A percentile compares a stretch with the other conserved stretches of the same genome.
phyloP scores from a whole-genome alignment of 257 asterid species.

The Solanum tarijense region DNA sequence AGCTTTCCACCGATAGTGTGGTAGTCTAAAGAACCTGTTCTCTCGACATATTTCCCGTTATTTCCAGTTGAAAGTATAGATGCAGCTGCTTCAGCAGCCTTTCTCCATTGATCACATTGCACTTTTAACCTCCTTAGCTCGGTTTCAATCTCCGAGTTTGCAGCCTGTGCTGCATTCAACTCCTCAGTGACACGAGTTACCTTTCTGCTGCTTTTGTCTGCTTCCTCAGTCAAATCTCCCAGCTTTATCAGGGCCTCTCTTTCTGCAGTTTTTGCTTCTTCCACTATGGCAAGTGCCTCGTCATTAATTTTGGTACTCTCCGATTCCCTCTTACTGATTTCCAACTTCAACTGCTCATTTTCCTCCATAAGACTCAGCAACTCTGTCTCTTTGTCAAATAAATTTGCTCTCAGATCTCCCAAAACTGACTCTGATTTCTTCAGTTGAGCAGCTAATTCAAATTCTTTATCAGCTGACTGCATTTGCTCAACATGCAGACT shows the following conservation, averaged over 20 bases:
- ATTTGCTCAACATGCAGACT: slow-evolving; percentile 8
- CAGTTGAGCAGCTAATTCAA: slow-evolving; percentile 19
- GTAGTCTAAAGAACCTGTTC: slow-evolving; percentile 49
- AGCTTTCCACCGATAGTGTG: slow-evolving; percentile 57
- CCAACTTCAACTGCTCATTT: slow-evolving; percentile 51
- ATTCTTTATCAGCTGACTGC: slow-evolving; percentile 12
- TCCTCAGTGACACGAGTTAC: slow-evolving; percentile 42
- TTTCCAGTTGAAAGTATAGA: slow-evolving; percentile 62
- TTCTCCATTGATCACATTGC: slow-evolving; percentile 95
- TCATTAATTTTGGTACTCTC: slow-evolving; percentile 24
- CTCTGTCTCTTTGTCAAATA: slow-evolving; percentile 39
- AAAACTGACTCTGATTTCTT: slow-evolving; percentile 24
- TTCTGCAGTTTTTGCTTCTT: slow-evolving; percentile 50
- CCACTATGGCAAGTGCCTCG: slow-evolving; percentile 36
- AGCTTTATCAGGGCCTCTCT: slow-evolving; percentile 56
- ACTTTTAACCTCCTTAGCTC: slow-evolving; percentile 74
- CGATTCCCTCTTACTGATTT: slow-evolving; percentile 30
- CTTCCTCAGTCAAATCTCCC: slow-evolving; percentile 53
- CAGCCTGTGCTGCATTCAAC: slow-evolving; percentile 72
- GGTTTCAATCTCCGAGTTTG: slow-evolving; percentile 59
- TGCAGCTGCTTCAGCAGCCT: slow-evolving; percentile 93
- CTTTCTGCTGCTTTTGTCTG: slow-evolving; percentile 49
- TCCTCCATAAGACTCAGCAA: slow-evolving; percentile 39
- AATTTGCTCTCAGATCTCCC: slow-evolving; percentile 29
- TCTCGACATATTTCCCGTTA: slow-evolving; percentile 47